Percentiles rank a stretch among this genome's conserved stretches.
Conservation (phyloP, 805 yeast species). For the Pichia thaimueangensis region DNA sequence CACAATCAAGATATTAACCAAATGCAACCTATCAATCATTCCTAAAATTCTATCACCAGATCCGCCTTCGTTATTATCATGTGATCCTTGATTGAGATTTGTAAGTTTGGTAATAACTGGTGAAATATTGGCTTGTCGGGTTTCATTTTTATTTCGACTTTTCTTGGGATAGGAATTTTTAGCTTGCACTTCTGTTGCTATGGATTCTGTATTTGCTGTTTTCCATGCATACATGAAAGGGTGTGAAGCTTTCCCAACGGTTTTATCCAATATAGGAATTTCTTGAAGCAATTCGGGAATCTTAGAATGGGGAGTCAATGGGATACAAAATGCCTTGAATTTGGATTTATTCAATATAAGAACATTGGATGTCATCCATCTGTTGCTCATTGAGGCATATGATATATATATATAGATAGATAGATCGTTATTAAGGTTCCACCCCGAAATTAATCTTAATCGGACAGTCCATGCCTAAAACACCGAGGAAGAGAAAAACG, state of each 20-base stretch:
- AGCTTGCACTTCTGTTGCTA: neutral
- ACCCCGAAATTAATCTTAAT: too few relatives aligned
- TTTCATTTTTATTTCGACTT: neutral
- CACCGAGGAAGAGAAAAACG: too few relatives aligned
- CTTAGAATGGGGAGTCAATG: constrained; percentile 34
- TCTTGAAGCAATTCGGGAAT: constrained; percentile 37
- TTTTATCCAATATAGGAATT: constrained; percentile 40
- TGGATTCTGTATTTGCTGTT: constrained; percentile 29
- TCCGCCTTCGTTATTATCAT: constrained; percentile 71
- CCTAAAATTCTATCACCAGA: constrained; percentile 59
- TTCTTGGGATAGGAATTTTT: neutral
- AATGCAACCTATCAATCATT: constrained; percentile 41
- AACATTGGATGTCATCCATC: constrained; percentile 38
- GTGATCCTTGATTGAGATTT: constrained; percentile 47
- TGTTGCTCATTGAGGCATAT: neutral
- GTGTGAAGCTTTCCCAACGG: constrained; percentile 55
- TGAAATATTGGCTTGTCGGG: neutral
- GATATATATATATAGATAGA: too few relatives aligned
- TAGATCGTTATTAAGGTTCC: too few relatives aligned
- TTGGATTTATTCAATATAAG: constrained; percentile 50
- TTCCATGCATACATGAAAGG: constrained; percentile 75
- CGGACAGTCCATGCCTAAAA: too few relatives aligned
- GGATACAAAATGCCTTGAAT: constrained; percentile 57
- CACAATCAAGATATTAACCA: constrained; percentile 53
- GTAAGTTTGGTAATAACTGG: constrained; percentile 16